Evolutionary conservation across 768 basidiomycete genomes (phyloP).

Genomic region (Amanita polypyramis): DNA sequence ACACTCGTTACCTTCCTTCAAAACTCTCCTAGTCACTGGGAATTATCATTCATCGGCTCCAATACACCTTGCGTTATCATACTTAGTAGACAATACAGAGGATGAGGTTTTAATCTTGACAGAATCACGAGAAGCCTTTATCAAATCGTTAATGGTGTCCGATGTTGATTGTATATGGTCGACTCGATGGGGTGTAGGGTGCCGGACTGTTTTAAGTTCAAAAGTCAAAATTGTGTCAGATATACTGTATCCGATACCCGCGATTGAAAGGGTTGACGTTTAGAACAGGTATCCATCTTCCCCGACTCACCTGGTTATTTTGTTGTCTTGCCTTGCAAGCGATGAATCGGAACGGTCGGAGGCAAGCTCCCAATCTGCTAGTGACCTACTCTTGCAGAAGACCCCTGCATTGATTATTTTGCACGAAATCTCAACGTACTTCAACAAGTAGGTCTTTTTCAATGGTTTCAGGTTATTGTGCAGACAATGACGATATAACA

Average conservation of each 20-base stretch:
- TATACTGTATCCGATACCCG: background rate
- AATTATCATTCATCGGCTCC: conserved; percentile 58
- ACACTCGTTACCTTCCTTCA: conserved; percentile 43
- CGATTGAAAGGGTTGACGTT: background rate
- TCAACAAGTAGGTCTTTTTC: conserved; percentile 13
- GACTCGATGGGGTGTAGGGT: conserved; percentile 17
- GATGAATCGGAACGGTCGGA: background rate
- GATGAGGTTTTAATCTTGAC: conserved; percentile 37
- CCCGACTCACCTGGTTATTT: conserved; percentile 40
- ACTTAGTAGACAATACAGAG: conserved; percentile 22
- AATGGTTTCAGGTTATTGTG: background rate
- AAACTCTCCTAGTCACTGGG: conserved; percentile 53
- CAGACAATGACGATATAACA: background rate
- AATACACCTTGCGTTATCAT: conserved; percentile 53
- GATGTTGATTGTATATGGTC: conserved; percentile 47
- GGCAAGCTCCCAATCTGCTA: background rate
- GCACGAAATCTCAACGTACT: conserved; percentile 50
- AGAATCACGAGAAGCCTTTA: conserved; percentile 37
- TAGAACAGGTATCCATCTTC: conserved; percentile 42
- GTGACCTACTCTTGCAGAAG: too few relatives aligned
- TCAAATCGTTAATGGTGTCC: conserved; percentile 29
- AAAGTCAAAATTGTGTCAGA: conserved; percentile 45
- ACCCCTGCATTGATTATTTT: conserved; percentile 23
- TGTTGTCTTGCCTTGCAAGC: conserved; percentile 20
- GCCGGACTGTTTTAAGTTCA: conserved; percentile 27